Percentiles rank a stretch among this genome's conserved stretches.
Conservation (phyloP, 768 basidiomycete species). For the Pulveroboletus frians region DNA sequence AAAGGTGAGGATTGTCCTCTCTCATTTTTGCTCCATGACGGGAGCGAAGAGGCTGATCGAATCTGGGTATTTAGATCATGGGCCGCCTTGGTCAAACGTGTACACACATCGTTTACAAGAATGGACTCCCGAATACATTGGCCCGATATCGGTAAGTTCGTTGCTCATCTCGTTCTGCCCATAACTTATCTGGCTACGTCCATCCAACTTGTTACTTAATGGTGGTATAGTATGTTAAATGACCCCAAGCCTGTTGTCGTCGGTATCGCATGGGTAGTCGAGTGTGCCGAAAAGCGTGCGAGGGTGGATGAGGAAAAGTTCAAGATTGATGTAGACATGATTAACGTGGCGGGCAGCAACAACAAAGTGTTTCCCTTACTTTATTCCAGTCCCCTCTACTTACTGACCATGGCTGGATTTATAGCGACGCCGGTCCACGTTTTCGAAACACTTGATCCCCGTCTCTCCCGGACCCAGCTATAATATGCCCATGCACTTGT, state of each 20-base stretch:
- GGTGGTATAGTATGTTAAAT: slow-evolving; percentile 44
- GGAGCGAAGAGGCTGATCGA: background rate
- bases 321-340: slow-evolving; percentile 55
- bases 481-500: slow-evolving; percentile 13
- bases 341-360: slow-evolving; percentile 53
- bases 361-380: slow-evolving; percentile 48
- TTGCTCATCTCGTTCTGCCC: background rate
- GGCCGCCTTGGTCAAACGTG: slow-evolving; percentile 64
- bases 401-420: background rate
- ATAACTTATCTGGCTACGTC: background rate
- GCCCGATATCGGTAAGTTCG: slow-evolving; percentile 58
- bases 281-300: slow-evolving; percentile 67
- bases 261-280: slow-evolving; percentile 85
- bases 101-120: slow-evolving; percentile 85
- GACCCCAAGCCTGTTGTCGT: slow-evolving; percentile 72
- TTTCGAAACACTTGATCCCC: slow-evolving; percentile 54
- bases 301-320: slow-evolving; percentile 63
- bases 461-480: slow-evolving; percentile 15
- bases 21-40: background rate
- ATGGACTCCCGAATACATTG: slow-evolving; percentile 70
- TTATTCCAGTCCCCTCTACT: background rate
- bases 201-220: background rate
- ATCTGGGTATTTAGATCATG: slow-evolving; percentile 43
- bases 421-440: slow-evolving; percentile 69
- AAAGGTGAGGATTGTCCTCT: slow-evolving; percentile 44